Base-by-base conservation (phyloP, 2,329 filamentous ascomycete species). In the Phialemonium atrogriseum region DNA sequence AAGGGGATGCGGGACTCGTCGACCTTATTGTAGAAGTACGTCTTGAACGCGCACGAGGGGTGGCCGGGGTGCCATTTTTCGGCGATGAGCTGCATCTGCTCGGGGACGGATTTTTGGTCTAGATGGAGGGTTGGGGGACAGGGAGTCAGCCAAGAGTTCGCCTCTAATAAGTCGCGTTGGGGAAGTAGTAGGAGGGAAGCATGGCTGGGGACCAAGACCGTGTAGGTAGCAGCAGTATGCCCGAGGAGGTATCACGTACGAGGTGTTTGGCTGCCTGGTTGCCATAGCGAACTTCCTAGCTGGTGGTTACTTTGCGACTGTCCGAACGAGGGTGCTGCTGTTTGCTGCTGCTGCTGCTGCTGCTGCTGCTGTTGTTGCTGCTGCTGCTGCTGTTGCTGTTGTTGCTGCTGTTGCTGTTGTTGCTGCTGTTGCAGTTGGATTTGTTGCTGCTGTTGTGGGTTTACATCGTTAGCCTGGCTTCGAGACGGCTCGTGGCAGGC, bases 1-100 rank as follows among this genome's bases (percentile, higher is more conserved):
- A 82, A 87, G 9, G 82, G 82, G n/a, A 81, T 78, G 50, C 73
- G 71, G 32, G 75, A 72, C 47, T 82, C 75, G 41, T 82, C 78
- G 40, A 88, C 83, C 43, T 84, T 77, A 60, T 91, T 91, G 68
- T 91, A 93, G 55, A 91, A 85, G 63, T 89, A 89, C 50, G 83
- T 68, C 55, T 85, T 82, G 62, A 91, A 86, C 17, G 73, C 74
- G 46, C 82, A 87, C 50, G 75, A 76, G 14, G 75, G 68, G 52
- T 68, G 72, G 16, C 67, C 57, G 1, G 82, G 77, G 39, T 83
- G 69, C 84, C 84, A 91, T 59, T 88, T 87, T 38, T 75, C 66
- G 32, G 75, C 63, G 24, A 91, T 68, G 16, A 77, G 65, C 38
- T 70, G 65, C 54, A 88, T 83, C 54, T 89, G 84, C 35, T 87